These are phyloP conservation scores for Mycena vulgaris DNA, from an alignment of 768 basidiomycete species.

Conservation along the genomic window DNA sequence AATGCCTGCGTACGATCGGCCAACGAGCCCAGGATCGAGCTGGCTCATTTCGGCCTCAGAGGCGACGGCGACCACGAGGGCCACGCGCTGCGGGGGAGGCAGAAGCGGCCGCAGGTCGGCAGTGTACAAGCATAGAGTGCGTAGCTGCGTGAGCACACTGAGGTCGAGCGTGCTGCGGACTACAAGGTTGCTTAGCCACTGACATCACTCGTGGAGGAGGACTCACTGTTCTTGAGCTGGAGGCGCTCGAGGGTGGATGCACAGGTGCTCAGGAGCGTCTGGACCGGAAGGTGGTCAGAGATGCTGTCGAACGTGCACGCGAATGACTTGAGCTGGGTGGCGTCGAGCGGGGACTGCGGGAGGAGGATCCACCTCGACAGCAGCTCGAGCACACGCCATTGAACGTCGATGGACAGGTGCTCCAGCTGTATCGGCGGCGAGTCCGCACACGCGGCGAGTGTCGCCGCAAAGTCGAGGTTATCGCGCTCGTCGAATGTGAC, in stretches of 20 bases:
- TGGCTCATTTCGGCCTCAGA: slow-evolving; percentile 4
- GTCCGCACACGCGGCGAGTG: slow-evolving; percentile 17
- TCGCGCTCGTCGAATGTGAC: slow-evolving; percentile 32
- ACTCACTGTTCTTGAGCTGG: slow-evolving; percentile 14
- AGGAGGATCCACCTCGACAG: slow-evolving; percentile 30
- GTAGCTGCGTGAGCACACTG: neutral
- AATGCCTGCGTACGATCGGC: neutral
- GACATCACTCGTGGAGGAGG: neutral
- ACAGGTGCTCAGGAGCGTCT: slow-evolving; percentile 6
- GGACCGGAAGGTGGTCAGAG: neutral
- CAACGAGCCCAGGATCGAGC: neutral
- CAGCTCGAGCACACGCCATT: slow-evolving; percentile 14
- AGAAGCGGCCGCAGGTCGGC: neutral
- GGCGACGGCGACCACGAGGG: slow-evolving; percentile 5
- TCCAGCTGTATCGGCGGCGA: slow-evolving; percentile 21
- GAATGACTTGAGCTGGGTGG: slow-evolving; percentile 20
- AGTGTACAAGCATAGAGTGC: slow-evolving; percentile 1
- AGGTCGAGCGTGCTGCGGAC: slow-evolving; percentile 11
- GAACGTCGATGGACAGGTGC: slow-evolving; percentile 18
- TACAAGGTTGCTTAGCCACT: too few relatives aligned
- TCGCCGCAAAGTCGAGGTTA: slow-evolving; percentile 27
- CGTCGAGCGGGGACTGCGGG: slow-evolving; percentile 25
- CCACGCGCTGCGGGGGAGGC: neutral
- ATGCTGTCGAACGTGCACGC: slow-evolving; percentile 8
- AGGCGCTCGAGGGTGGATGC: slow-evolving; percentile 5